Percentiles rank a stretch among this genome's conserved stretches.
Evolutionary conservation across 2,329 filamentous ascomycete species (phyloP).

Genomic region (Domatiomyces globalis): DNA sequence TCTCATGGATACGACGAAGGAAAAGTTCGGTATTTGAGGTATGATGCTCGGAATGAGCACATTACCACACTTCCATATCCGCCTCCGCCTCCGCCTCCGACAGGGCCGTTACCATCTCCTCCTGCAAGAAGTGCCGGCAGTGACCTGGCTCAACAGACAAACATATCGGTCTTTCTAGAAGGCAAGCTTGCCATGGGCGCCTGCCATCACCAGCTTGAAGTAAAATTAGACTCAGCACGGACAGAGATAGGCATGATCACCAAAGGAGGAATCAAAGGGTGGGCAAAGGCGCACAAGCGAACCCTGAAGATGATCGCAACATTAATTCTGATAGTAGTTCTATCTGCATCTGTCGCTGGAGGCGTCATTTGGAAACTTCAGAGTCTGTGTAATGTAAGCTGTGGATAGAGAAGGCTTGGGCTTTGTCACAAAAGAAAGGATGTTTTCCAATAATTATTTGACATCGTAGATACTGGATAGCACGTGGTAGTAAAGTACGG

Average conservation of each 20-base stretch:
- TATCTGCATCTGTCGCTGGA: slow-evolving; percentile 5
- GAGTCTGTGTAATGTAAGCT: background rate
- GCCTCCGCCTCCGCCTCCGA: background rate
- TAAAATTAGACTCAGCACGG: background rate
- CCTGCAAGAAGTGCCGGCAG: background rate
- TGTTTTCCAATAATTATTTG: too few relatives aligned
- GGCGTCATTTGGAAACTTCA: slow-evolving; percentile 7
- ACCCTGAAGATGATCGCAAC: slow-evolving; percentile 6
- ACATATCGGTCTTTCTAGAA: background rate
- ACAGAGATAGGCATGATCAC: background rate
- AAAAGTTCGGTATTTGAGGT: too few relatives aligned
- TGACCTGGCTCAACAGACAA: background rate
- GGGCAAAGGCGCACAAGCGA: slow-evolving; percentile 3
- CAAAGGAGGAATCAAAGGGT: background rate
- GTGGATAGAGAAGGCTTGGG: background rate
- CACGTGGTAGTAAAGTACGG: too few relatives aligned
- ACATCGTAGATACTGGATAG: too few relatives aligned
- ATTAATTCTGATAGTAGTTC: slow-evolving; percentile 2
- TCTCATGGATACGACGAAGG: too few relatives aligned
- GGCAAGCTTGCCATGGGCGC: background rate
- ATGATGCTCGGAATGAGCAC: too few relatives aligned
- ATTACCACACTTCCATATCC: background rate
- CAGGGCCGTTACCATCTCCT: background rate
- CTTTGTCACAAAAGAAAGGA: too few relatives aligned
- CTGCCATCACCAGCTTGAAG: background rate